Base-by-base conservation (phyloP, 2,329 filamentous ascomycete species). In the Ceratocystis diversiconidia region DNA sequence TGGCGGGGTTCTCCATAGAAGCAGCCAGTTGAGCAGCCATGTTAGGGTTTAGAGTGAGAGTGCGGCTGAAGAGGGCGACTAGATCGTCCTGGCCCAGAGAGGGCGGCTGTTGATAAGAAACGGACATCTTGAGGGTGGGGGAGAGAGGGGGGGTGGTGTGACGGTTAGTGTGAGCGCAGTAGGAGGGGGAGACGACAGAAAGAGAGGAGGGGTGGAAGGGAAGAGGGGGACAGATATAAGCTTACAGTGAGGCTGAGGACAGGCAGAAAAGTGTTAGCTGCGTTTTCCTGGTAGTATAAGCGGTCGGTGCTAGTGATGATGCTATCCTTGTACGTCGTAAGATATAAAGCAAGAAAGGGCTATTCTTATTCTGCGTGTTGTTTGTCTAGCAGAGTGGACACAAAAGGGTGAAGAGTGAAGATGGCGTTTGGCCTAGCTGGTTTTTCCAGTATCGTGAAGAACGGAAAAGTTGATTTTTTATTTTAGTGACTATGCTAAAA, bases 61-160 rank as follows among this genome's bases (percentile, higher is more conserved):
- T 65, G 30, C 63, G 63, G 8, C 32, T 65, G 59, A 67, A 67
- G 41, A 67, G 66, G 25, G 63, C 59, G 30, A 62, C 19, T 57
- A 67, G 63, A 50, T 67, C 66, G 60, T 67, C 66, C 36, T 65
- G 59, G 36, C 30, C 41, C 43, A 62, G 52, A 32, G 63, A 32
- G 46, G 43, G 41, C 28, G 41, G 55, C 28, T 63, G 66, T 5
- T 62, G 63, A 22, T 36, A 65, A 32, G 61, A 67, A 22, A 65
- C 61, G 22, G 66, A 67, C 66, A 67, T 67, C 63, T 67, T 41
- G 25, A 22, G 61, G 19, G 43, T 25, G 22, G 57, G 43, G 17
- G 6, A 12, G 32, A 17, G 19, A 52, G 19, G 19, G 17, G 32
- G 44, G 22, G 8, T 50, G 22, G 61, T 63, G 61, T 41, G 48